A percentile compares a stretch with the other conserved stretches of the same genome.
Conservation (phyloP, 352 stramenopile species). For the Phytopythium kandeliae region DNA sequence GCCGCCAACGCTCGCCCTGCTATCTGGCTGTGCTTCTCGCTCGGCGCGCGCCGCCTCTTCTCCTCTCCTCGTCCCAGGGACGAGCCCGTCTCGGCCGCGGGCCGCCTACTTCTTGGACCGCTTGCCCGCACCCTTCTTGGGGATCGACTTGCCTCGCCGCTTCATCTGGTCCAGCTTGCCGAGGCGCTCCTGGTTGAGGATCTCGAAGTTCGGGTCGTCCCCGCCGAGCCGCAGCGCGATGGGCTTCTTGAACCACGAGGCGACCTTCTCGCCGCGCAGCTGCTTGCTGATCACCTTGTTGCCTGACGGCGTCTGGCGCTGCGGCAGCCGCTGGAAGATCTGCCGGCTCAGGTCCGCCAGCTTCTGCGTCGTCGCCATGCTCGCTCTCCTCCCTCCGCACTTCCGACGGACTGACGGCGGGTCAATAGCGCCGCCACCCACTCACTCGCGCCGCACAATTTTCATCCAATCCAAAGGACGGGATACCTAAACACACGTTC, state of each 20-base stretch:
- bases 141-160: constrained; percentile 77
- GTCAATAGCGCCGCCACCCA: constrained; percentile 2
- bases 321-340: constrained; percentile 86
- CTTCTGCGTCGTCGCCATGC: constrained; percentile 46
- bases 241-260: constrained; percentile 85
- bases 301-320: constrained; percentile 71
- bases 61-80: not conserved
- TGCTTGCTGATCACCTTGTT: constrained; percentile 90
- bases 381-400: constrained; percentile 1
- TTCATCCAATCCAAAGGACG: constrained; percentile 12
- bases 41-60: not conserved
- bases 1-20: too few relatives aligned
- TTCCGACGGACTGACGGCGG: not conserved
- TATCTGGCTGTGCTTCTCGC: too few relatives aligned
- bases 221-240: constrained; percentile 63
- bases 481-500: too few relatives aligned
- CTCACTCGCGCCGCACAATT: not conserved
- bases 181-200: constrained; percentile 71
- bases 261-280: constrained; percentile 83
- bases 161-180: constrained; percentile 84
- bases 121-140: constrained; percentile 87
- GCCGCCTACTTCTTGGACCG: constrained; percentile 70
- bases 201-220: constrained; percentile 83
- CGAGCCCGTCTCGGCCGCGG: not conserved
- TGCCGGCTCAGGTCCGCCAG: constrained; percentile 79